phyloP scores from a whole-genome alignment of 768 basidiomycete species.

The Rossbeevera mucosa region DNA sequence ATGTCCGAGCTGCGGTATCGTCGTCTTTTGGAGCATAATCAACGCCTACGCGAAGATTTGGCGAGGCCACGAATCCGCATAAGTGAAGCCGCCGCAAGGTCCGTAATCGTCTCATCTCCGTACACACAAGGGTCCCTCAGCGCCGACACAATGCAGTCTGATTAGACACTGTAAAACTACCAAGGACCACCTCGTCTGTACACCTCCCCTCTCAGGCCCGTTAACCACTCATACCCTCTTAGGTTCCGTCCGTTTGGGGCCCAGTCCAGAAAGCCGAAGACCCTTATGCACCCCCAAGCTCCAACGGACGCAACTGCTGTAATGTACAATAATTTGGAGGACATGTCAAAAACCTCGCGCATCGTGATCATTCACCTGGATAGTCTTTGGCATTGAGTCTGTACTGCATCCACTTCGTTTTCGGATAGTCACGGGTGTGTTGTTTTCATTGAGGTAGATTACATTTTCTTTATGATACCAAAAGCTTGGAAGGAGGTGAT shows the following conservation, averaged over 20 bases:
- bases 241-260: slow-evolving; percentile 98
- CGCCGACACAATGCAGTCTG: slow-evolving; percentile 44
- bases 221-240: slow-evolving; percentile 17
- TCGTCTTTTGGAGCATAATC: slow-evolving; percentile 75
- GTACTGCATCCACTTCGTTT: slow-evolving; percentile 12
- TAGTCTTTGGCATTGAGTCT: slow-evolving; percentile 6
- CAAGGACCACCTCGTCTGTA: slow-evolving; percentile 60
- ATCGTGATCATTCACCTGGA: neutral
- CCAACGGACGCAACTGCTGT: slow-evolving; percentile 51
- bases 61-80: slow-evolving; percentile 66
- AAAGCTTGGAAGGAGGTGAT: slow-evolving; percentile 1
- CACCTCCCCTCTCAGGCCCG: slow-evolving; percentile 1
- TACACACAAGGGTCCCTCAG: slow-evolving; percentile 5
- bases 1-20: slow-evolving; percentile 81
- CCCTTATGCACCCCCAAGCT: slow-evolving; percentile 75
- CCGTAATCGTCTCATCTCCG: slow-evolving; percentile 21
- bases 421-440: slow-evolving; percentile 6
- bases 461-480: slow-evolving; percentile 9
- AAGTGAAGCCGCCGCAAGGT: slow-evolving; percentile 69
- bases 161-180: slow-evolving; percentile 74
- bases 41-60: slow-evolving; percentile 70
- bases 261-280: slow-evolving; percentile 89
- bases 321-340: slow-evolving; percentile 46
- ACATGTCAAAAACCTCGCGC: neutral
- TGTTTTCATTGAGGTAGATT: slow-evolving; percentile 10